These are phyloP conservation scores for Cymbopogon citratus DNA, from an alignment of 176 grass and related monocot genomes.

Conservation along the genomic window DNA sequence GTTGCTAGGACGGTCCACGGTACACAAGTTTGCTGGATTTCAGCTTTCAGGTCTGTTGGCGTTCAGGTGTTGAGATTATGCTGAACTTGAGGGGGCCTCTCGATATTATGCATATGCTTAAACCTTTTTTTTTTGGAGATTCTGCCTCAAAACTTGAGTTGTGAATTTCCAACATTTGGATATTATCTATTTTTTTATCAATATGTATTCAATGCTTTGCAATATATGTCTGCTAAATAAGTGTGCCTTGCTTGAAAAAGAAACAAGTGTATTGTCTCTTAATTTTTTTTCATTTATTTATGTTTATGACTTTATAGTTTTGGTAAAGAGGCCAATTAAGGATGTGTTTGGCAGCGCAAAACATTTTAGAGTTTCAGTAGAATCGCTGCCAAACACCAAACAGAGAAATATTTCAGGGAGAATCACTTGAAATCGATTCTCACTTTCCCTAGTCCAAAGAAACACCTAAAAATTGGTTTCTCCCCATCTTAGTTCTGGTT, in stretches of 20 bases:
- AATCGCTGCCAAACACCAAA: no score
- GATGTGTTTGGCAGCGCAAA: neutral
- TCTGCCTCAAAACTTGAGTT: neutral
- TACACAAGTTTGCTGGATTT: neutral
- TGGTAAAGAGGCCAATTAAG: neutral
- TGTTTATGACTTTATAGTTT: neutral
- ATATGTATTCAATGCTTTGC: neutral
- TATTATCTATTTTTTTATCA: neutral
- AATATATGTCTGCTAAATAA: neutral
- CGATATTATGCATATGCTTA: neutral
- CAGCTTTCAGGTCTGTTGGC: neutral
- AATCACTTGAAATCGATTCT: no score
- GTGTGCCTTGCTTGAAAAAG: neutral
- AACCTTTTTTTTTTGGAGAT: no score
- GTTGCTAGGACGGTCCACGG: neutral
- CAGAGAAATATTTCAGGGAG: no score
- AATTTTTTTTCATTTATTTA: neutral
- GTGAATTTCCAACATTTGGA: neutral
- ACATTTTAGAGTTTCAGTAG: no score
- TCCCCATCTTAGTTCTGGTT: no score
- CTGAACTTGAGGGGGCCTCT: neutral
- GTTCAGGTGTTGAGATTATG: neutral
- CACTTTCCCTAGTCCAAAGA: no score
- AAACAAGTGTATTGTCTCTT: neutral
- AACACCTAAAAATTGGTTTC: no score